Percentiles rank a stretch among this genome's conserved stretches.
Evolutionary conservation across 2,329 filamentous ascomycete species (phyloP).

Genomic region (Acrodontium crateriforme): DNA sequence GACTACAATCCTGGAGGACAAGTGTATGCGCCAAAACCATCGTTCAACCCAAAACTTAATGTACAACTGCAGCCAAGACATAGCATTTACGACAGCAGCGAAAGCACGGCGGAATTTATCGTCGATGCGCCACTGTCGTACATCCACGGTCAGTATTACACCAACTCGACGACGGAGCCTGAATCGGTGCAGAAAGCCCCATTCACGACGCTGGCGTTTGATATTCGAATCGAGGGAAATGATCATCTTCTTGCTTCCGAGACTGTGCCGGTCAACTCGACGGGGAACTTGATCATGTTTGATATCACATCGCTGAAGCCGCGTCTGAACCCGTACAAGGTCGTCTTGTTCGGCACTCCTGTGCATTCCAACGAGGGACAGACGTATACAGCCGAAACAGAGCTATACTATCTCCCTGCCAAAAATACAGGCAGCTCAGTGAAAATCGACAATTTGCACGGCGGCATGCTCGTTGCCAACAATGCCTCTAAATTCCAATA

Average conservation of each 20-base stretch:
- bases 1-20: constrained; percentile 36
- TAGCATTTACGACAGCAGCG: constrained; percentile 33
- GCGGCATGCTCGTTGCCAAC: constrained; percentile 31
- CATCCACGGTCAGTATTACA: constrained; percentile 23
- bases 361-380: constrained; percentile 16
- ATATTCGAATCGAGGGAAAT: constrained; percentile 6
- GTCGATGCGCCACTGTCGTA: constrained; percentile 30
- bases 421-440: constrained; percentile 32
- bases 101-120: constrained; percentile 27
- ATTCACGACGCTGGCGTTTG: constrained; percentile 6
- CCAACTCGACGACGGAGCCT: constrained; percentile 1
- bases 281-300: constrained; percentile 24
- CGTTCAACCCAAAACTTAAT: constrained; percentile 26
- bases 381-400: constrained; percentile 23
- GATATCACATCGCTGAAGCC: constrained; percentile 17
- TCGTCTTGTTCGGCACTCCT: constrained; percentile 22
- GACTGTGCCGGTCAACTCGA: constrained; percentile 25
- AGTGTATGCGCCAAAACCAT: constrained; percentile 27
- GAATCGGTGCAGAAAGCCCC: neutral
- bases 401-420: constrained; percentile 29
- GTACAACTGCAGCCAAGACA: constrained; percentile 34
- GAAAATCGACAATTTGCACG: constrained; percentile 34
- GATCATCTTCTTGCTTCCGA: constrained; percentile 6
- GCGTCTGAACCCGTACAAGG: constrained; percentile 22
- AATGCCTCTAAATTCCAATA: constrained; percentile 19